phyloP scores from a whole-genome alignment of 139 green algal species.

The Mychonastes homosphaera region DNA sequence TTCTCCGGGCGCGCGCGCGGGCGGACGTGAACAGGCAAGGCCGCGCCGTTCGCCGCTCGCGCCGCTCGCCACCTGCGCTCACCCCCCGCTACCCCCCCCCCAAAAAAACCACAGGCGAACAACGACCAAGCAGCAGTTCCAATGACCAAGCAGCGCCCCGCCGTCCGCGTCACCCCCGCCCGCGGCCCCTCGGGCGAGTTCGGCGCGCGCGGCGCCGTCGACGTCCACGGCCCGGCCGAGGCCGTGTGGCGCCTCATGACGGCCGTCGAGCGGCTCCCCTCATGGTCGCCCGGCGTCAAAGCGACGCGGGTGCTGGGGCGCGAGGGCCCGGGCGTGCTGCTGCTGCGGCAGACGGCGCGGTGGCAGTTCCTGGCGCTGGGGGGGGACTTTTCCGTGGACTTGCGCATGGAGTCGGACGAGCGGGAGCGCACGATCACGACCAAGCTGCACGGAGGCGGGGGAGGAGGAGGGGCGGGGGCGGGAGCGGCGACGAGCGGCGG shows the following conservation, averaged over 20 bases:
- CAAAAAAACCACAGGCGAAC: too few species aligned
- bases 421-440: slow-evolving; percentile 8
- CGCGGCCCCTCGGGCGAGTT: slow-evolving; percentile 10
- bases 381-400: slow-evolving; percentile 14
- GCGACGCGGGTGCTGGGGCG: slow-evolving; percentile 3
- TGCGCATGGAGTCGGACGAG: slow-evolving; percentile 7
- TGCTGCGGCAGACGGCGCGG: background rate
- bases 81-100: background rate
- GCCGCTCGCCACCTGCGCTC: background rate
- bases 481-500: background rate
- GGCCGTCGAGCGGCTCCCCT: background rate
- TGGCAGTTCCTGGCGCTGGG: slow-evolving; percentile 17
- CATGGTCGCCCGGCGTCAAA: slow-evolving; percentile 7
- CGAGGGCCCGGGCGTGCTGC: background rate
- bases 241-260: slow-evolving; percentile 9
- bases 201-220: slow-evolving; percentile 8
- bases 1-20: background rate
- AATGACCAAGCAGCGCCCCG: too few species aligned
- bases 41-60: background rate
- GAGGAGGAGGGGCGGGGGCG: too few species aligned
- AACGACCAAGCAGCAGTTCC: too few species aligned
- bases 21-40: background rate
- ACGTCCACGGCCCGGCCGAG: background rate
- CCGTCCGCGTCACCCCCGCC: background rate
- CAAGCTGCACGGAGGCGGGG: too few species aligned